A percentile compares a stretch with the other conserved stretches of the same genome.
phyloP scores from a whole-genome alignment of 768 basidiomycete genomes.

The Trichaptum fuscoviolaceum region DNA sequence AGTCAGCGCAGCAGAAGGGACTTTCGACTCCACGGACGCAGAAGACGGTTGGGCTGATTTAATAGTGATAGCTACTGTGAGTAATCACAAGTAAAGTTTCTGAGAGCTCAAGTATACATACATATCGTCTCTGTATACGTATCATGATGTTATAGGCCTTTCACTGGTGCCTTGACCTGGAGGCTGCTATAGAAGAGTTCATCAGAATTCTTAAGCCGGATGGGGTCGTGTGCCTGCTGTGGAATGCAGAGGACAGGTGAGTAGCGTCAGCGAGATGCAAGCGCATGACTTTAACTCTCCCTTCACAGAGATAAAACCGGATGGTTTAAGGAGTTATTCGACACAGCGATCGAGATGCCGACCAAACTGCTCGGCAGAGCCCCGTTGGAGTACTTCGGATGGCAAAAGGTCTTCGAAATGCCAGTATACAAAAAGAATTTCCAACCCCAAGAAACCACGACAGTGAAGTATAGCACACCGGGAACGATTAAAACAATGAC shows the following conservation, averaged over 20 bases:
- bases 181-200: conserved; percentile 69
- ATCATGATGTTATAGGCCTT: conserved; percentile 71
- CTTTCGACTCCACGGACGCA: conserved; percentile 61
- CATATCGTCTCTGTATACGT: not conserved
- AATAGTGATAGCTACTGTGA: conserved; percentile 68
- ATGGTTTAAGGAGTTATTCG: conserved; percentile 75
- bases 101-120: not conserved
- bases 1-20: conserved; percentile 52
- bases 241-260: conserved; percentile 88
- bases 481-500: conserved; percentile 54
- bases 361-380: conserved; percentile 77
- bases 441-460: conserved; percentile 49
- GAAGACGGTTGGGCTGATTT: conserved; percentile 70
- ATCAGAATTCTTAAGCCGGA: conserved; percentile 71
- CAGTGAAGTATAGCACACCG: conserved; percentile 47
- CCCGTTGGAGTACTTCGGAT: conserved; percentile 49
- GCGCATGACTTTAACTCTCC: not conserved
- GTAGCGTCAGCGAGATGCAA: conserved; percentile 19
- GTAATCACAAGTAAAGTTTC: conserved; percentile 4
- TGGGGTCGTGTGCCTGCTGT: conserved; percentile 74
- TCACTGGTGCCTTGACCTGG: conserved; percentile 88
- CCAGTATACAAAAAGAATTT: conserved; percentile 56
- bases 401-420: conserved; percentile 67
- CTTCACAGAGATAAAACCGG: conserved; percentile 43
- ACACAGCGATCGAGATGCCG: conserved; percentile 59